Base-by-base conservation (phyloP, 768 basidiomycete species). In the Rhizopogon rudus region DNA sequence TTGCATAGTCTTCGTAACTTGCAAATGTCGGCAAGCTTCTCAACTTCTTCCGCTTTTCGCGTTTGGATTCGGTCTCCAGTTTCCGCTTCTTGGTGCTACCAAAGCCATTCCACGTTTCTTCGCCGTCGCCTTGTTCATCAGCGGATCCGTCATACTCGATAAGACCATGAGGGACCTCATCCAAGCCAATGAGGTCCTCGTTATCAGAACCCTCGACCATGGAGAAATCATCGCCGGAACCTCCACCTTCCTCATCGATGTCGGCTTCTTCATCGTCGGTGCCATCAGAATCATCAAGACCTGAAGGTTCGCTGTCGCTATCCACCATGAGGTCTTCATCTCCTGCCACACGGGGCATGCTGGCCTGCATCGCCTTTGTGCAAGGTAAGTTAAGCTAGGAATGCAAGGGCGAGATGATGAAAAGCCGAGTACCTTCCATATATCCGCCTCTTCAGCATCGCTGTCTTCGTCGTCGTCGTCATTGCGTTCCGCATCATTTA, bases 1-100 rank as follows among this genome's bases (percentile, higher is more conserved):
- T 84, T 44, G 85, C 87, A 61, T 91, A 93, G 55, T 92, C 91
- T 56, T 93, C 91, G 62, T 92, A 92, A 64, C 82, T 89, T 10
- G 91, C 91, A 65, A 93, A 93, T 37, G 87, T 91, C 5, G 89
- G 88, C 60, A 91, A 65, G 9, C 81, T 77, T 55, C 75, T 76
- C 65, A 81, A 64, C 72, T 85, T 92, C 75, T 91, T 91, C 71
- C 84, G 79, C 71, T 77, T 80, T 64, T 69, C 75, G 55, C 71
- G 70, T 49, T 55, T 61, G 14, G 62, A 68, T 7, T 75, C 73
- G 40, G 69, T 71, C 13, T 60, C 67, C 45, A 71, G 64, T 64
- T 81, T 83, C 56, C 81, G 74, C 52, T 28, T 20, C 40, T 20
- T 48, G 17, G 40, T 57, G 65, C 80, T 83, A 59, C 72, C 73